These are phyloP conservation scores for Diacronema lutheri DNA, from an alignment of 78 protist genomes.

Conservation along the genomic window DNA sequence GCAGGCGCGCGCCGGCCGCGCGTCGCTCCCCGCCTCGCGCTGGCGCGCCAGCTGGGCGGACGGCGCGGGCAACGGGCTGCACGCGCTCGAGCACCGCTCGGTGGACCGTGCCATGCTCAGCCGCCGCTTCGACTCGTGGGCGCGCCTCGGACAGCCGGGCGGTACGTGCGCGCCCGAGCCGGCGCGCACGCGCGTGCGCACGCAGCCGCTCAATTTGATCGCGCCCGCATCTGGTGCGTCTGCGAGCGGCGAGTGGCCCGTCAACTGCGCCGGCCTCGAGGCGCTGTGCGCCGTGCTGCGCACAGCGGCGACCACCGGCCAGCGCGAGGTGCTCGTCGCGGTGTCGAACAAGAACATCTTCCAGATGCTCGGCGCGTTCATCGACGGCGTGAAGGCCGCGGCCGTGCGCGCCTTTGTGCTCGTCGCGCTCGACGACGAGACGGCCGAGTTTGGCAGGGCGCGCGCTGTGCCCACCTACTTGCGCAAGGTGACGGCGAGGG, in stretches of 20 bases:
- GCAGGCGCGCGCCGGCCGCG: too few species aligned
- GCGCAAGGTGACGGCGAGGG: background rate
- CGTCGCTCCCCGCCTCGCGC: too few species aligned
- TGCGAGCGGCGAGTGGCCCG: background rate
- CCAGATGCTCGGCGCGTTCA: conserved; percentile 6
- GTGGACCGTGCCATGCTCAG: too few species aligned
- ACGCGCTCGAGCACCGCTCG: too few species aligned
- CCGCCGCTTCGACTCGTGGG: too few species aligned
- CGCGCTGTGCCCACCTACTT: background rate
- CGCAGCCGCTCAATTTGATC: background rate
- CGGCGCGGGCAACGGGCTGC: too few species aligned
- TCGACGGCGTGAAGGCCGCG: background rate
- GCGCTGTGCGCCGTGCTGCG: background rate
- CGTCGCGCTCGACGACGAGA: conserved; percentile 1
- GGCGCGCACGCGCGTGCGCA: too few species aligned
- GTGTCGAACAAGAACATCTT: background rate
- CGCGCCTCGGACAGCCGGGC: too few species aligned
- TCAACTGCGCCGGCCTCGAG: background rate
- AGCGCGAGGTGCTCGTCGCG: conserved; percentile 8
- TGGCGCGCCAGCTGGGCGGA: too few species aligned
- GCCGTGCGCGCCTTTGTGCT: background rate
- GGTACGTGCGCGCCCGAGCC: too few species aligned
- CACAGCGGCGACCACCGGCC: background rate
- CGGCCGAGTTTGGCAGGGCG: background rate
- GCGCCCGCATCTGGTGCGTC: too few species aligned